phyloP scores from a whole-genome alignment of 2,329 filamentous ascomycete genomes.

The Aspergillus quadrilineatus region DNA sequence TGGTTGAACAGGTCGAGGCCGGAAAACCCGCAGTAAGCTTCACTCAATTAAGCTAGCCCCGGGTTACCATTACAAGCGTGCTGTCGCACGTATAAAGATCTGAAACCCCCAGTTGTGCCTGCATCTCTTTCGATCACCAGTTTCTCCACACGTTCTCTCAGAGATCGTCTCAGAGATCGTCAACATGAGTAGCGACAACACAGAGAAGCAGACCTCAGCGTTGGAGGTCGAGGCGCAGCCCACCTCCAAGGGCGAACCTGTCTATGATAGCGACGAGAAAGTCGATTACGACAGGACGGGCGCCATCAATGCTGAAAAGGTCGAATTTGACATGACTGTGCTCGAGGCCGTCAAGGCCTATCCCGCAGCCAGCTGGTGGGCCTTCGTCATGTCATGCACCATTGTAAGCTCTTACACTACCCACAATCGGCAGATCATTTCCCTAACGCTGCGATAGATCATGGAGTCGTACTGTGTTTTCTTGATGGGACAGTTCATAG shows the following conservation, averaged over 20 bases:
- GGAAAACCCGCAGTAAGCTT: conserved; percentile 20
- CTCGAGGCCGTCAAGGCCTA: conserved; percentile 51
- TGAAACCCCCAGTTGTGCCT: conserved; percentile 29
- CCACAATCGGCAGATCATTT: conserved; percentile 18
- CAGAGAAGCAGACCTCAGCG: conserved; percentile 33
- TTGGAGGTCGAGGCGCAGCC: conserved; percentile 33
- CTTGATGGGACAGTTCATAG: conserved; percentile 60
- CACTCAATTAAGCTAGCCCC: conserved; percentile 23
- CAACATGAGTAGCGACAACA: conserved; percentile 31
- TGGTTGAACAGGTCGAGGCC: neutral
- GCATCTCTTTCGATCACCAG: conserved; percentile 12
- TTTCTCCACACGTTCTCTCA: neutral
- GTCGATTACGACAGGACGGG: conserved; percentile 49
- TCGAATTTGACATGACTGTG: conserved; percentile 51
- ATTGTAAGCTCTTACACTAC: conserved; percentile 47
- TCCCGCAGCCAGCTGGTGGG: conserved; percentile 56
- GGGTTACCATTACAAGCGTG: conserved; percentile 14
- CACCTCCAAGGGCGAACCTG: conserved; percentile 25
- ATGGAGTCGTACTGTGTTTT: conserved; percentile 67
- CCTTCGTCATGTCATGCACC: conserved; percentile 56
- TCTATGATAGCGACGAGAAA: conserved; percentile 41
- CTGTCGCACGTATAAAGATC: conserved; percentile 33
- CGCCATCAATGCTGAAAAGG: conserved; percentile 59
- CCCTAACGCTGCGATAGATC: conserved; percentile 45
- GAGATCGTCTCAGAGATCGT: conserved; percentile 10